Conservation (phyloP, 2,329 filamentous ascomycete genomes). For the Penicillium corylophilum region DNA sequence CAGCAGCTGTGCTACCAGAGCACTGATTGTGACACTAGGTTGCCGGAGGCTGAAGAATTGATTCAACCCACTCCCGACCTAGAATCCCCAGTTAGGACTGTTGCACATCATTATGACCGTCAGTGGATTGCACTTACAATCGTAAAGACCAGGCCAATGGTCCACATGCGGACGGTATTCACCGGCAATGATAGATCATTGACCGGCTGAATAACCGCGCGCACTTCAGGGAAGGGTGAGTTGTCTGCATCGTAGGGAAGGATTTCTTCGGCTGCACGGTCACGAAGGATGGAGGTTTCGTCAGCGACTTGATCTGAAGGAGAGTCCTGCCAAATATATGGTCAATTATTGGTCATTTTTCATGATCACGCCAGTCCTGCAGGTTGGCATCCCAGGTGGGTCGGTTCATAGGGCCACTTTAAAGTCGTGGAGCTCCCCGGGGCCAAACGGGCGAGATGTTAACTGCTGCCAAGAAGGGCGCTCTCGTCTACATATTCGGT, state of each 20-base stretch:
- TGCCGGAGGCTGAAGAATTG: conserved; percentile 42
- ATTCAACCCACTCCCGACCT: conserved; percentile 40
- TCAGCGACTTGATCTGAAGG: conserved; percentile 11
- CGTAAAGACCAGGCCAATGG: conserved; percentile 39
- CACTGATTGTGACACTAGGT: conserved; percentile 40
- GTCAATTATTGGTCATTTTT: neutral
- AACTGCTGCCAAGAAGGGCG: neutral
- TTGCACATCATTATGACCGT: neutral
- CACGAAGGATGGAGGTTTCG: conserved; percentile 27
- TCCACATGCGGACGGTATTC: conserved; percentile 40
- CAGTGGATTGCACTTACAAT: conserved; percentile 28
- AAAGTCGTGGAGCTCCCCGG: neutral
- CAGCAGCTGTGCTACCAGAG: conserved; percentile 44
- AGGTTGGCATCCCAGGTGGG: neutral
- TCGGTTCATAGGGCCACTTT: neutral
- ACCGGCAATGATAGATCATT: conserved; percentile 33
- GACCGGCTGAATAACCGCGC: conserved; percentile 35
- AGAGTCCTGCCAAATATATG: conserved; percentile 10
- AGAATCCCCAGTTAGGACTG: neutral
- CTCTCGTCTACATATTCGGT: neutral
- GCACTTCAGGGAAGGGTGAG: conserved; percentile 41
- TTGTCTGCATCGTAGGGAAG: conserved; percentile 38
- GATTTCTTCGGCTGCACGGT: conserved; percentile 32
- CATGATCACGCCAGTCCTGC: neutral
- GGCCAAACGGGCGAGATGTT: neutral